Conservation (phyloP, 441 rosid species). For the Omphalea diandra region DNA sequence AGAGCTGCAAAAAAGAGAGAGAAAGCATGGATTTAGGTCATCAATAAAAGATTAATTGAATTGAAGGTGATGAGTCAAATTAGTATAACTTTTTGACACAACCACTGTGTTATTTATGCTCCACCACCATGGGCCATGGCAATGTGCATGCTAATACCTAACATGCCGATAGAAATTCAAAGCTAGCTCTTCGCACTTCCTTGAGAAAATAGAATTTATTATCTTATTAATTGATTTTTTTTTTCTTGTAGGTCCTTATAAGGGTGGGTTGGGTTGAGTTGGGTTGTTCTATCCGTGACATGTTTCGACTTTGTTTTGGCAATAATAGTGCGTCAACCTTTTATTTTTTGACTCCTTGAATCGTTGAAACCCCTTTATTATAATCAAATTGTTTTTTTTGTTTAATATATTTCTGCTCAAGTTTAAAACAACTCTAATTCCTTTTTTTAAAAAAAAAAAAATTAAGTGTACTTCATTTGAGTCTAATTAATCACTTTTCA, state of each 20-base stretch:
- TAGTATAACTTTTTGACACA: conserved; percentile 14
- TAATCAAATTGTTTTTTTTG: no score
- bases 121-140: not conserved
- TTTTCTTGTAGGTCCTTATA: not conserved
- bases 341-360: no score
- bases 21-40: not conserved
- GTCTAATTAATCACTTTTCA: no score
- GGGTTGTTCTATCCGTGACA: not conserved
- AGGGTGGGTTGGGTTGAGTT: no score
- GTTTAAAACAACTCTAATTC: no score
- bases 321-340: no score
- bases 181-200: not conserved
- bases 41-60: not conserved
- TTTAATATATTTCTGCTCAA: no score
- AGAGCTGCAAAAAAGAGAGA: no score
- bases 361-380: no score
- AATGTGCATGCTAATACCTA: not conserved
- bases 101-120: conserved; percentile 15
- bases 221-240: not conserved
- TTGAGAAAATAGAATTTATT: not conserved
- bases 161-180: conserved; percentile 5
- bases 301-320: not conserved
- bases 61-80: conserved; percentile 10
- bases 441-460: no score
- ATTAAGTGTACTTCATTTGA: no score